Base-by-base conservation (phyloP, 306 rosid species). In the Arachis hypogaea region DNA sequence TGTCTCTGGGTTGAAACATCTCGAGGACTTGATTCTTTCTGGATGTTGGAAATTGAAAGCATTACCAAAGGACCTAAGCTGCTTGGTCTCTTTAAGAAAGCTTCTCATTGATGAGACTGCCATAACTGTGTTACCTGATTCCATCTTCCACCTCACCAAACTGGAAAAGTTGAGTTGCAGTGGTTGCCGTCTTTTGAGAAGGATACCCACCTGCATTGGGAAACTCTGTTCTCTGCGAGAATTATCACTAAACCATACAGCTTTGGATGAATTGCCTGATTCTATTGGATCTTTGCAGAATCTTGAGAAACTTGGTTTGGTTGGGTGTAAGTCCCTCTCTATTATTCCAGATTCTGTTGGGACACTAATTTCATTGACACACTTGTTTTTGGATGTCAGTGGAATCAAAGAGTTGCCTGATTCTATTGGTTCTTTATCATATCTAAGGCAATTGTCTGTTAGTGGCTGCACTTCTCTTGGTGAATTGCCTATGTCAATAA, bases 281-380 rank as follows among this genome's bases (percentile, higher is more conserved):
- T 86, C 90, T 2, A 62, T 88, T 78, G 90, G 90, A 38, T 72
- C 69, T 41, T 72, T 88, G 77, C 58, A 44, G 67, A 86, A 84
- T 61, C 93, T 88, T 68, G 84, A 77, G 85, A 77, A 4, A 40
- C 78, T 88, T 43, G 51, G 71, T 58, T 66, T 83, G 81, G 12
- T 52, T 38, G 45, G 82, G 80, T 88, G 90, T 75, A 0, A 11
- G 7, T 84, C 90, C 22, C 82, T 88, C 66, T 63, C 80, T 4
- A 36, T 55, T 6, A 54, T 86, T 69, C 88, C 87, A 51, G 72
- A 72, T 36, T 82, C 90, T 55, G 12, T 82, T 33, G 81, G 77
- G 5, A 33, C 65, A 7, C 74, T 88, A 41, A 69, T 5, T 46
- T 72, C 76, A 29, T 66, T 88, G 38, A 46, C 55, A 40, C 55